Conservation (phyloP, 805 yeast species). For the Ogataea ramenticola region DNA sequence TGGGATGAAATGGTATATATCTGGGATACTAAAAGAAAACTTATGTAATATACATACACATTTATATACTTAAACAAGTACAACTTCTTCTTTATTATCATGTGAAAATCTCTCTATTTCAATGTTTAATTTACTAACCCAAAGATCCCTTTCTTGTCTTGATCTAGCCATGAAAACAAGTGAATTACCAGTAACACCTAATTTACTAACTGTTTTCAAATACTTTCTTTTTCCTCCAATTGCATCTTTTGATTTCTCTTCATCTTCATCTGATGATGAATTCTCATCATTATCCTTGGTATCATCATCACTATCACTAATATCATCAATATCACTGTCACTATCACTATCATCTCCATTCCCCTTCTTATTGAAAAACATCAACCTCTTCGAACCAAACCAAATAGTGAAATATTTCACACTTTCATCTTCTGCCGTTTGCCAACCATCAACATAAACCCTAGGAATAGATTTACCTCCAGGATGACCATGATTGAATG, state of each 20-base stretch:
- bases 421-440: constrained; percentile 69
- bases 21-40: constrained; percentile 57
- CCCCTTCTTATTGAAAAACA: constrained; percentile 20
- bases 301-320: neutral
- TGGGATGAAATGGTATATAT: constrained; percentile 95
- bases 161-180: constrained; percentile 78
- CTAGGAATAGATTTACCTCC: constrained; percentile 61
- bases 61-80: constrained; percentile 7
- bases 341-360: neutral
- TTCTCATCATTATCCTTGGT: neutral
- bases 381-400: constrained; percentile 60
- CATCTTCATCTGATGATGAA: neutral
- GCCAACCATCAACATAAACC: constrained; percentile 77
- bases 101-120: constrained; percentile 38
- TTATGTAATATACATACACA: neutral
- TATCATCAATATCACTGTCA: neutral
- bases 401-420: constrained; percentile 76
- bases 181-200: constrained; percentile 62
- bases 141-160: constrained; percentile 71
- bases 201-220: constrained; percentile 37
- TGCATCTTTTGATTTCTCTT: neutral
- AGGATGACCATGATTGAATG: constrained; percentile 40
- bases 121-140: constrained; percentile 51
- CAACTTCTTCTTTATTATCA: constrained; percentile 13
- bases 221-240: constrained; percentile 21